Evolutionary conservation across 345 rosid species (phyloP).

Genomic region (Pistacia vera): DNA sequence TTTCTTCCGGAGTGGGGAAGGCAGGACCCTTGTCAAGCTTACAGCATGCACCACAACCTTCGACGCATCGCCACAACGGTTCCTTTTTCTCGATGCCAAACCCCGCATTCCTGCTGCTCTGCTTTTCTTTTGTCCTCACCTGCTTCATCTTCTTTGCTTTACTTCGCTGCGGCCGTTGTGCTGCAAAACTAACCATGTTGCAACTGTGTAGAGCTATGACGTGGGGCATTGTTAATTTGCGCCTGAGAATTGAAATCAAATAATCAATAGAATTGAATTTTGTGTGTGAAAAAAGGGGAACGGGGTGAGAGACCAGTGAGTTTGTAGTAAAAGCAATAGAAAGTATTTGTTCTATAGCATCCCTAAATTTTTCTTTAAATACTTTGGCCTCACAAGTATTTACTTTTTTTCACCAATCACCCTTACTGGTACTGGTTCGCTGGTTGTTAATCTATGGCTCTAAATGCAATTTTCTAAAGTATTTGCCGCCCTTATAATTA

Average conservation of each 20-base stretch:
- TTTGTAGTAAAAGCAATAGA: no score
- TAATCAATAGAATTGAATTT: not conserved
- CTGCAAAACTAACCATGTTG: conserved; percentile 22
- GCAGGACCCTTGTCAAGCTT: conserved; percentile 80
- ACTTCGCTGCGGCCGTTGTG: conserved; percentile 24
- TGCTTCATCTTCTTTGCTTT: conserved; percentile 16
- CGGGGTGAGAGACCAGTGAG: no score
- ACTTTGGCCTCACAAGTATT: no score
- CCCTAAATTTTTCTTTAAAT: no score
- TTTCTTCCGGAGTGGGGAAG: conserved; percentile 77
- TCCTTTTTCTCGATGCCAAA: conserved; percentile 47
- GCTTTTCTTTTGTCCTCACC: conserved; percentile 9
- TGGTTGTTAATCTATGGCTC: no score
- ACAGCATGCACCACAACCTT: conserved; percentile 89
- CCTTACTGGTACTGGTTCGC: no score
- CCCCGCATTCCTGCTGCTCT: conserved; percentile 32
- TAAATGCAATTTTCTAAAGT: no score
- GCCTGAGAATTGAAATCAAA: not conserved
- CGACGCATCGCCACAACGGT: conserved; percentile 65
- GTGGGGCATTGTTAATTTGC: conserved; percentile 14
- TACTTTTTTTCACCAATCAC: no score
- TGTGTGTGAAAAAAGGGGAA: no score
- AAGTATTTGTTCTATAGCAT: no score
- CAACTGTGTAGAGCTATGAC: conserved; percentile 9
- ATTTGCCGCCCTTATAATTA: no score